Percentiles rank a stretch among this genome's conserved stretches.
phyloP scores from a whole-genome alignment of 1,284 basidiomycete species.

The Fomes fomentarius region DNA sequence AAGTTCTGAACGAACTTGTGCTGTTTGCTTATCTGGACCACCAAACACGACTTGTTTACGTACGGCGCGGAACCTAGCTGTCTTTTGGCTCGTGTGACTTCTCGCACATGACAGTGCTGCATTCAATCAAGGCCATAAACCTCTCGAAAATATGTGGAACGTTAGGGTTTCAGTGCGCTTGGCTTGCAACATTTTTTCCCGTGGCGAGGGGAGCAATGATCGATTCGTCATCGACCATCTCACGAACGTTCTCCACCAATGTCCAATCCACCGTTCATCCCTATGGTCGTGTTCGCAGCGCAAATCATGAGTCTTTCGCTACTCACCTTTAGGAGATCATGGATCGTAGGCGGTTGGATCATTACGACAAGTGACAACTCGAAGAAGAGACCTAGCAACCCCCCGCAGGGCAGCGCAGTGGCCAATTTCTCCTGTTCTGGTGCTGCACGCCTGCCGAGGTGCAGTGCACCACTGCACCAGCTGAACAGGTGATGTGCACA shows the following conservation, averaged over 20 bases:
- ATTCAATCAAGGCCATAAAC: neutral
- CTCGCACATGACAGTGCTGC: neutral
- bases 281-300: conserved; percentile 11
- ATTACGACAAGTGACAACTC: neutral
- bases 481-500: conserved; percentile 10
- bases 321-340: neutral
- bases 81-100: conserved; percentile 6
- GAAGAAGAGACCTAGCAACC: neutral
- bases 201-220: neutral
- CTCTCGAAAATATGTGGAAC: neutral
- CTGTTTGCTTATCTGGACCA: conserved; percentile 3
- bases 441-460: neutral
- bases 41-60: conserved; percentile 1
- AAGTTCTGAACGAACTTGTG: too few relatives aligned
- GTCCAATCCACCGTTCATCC: neutral
- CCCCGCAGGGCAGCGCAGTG: conserved; percentile 2
- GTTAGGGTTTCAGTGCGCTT: neutral
- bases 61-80: neutral
- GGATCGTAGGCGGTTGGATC: conserved; percentile 1
- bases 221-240: neutral
- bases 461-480: neutral
- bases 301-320: conserved; percentile 20
- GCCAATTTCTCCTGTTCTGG: conserved; percentile 10
- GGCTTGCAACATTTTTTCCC: neutral
- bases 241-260: neutral